Base-by-base conservation (phyloP, 2,329 filamentous ascomycete species). In the Stemphylium vesicarium region DNA sequence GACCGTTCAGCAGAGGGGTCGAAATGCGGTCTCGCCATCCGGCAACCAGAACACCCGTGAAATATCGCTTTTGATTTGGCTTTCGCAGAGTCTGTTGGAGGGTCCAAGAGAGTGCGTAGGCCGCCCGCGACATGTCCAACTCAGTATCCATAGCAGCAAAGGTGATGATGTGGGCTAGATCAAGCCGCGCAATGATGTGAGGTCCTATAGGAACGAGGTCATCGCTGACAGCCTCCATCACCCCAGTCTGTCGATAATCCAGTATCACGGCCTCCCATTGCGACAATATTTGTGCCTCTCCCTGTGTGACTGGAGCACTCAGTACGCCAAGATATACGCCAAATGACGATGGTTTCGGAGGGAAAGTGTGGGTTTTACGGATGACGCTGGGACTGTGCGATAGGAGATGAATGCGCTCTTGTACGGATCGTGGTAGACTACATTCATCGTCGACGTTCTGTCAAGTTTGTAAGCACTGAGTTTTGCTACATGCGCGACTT, bases 281-380 rank as follows among this genome's bases (percentile, higher is more conserved):
- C 22, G 66, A 60, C 7, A 76, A 46, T 48, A 69, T 55, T 8
- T 64, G 50, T 10, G 26, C 54, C 42, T 75, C 70, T 15, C 70
- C 64, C 35, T 61, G 54, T 20, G 65, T 67, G 12, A 63, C 42
- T 16, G 72, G 73, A 31, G 32, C 63, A 32, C 49, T 68, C 13
- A 76, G 45, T 10, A 42, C 9, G 29, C 73, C 73, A 11, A 76
- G 63, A 41, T 73, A 75, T 33, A 75, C 72, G 15, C 72, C 73
- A 48, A 76, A 76, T 5, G 70, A 69, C 9, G 69, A 51, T 22
- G 71, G 71, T 51, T 74, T 73, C 22, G 63, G 29, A 6, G 62
- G 62, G 20, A 66, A 55, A 11, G 31, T 18, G 39, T 66, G 56
- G n/a, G 56, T 60, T 40, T 63, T 49, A n/a, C 60, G 61, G 32